Evolutionary conservation across 1,139 yeast species (phyloP).

Genomic region (Kodamaea ohmeri): DNA sequence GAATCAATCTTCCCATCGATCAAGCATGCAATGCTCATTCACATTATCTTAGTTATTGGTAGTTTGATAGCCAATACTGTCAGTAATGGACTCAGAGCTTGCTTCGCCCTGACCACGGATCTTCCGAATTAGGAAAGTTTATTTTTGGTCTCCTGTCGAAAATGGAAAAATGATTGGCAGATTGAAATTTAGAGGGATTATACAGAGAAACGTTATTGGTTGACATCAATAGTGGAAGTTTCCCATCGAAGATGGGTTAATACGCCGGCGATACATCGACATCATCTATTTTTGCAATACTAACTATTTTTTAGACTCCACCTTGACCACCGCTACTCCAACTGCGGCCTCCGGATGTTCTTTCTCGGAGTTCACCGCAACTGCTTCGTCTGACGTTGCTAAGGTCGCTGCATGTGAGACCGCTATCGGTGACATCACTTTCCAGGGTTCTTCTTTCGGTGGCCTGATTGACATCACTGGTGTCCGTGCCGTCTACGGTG

Average conservation of each 20-base stretch:
- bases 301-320: conserved; percentile 37
- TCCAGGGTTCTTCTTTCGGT: conserved; percentile 58
- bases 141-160: conserved; percentile 4
- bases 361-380: conserved; percentile 58
- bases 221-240: no score
- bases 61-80: no score
- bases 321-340: conserved; percentile 50
- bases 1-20: no score
- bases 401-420: conserved; percentile 70
- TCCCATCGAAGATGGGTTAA: no score
- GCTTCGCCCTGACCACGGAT: not conserved
- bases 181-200: no score
- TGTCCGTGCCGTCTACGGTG: conserved; percentile 71
- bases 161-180: not conserved
- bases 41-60: no score
- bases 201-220: no score
- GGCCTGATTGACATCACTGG: conserved; percentile 57
- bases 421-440: conserved; percentile 72
- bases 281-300: no score
- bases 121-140: conserved; percentile 3
- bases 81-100: no score
- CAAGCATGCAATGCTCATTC: no score
- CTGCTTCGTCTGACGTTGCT: conserved; percentile 78
- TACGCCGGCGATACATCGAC: no score
- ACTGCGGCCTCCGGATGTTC: conserved; percentile 56